Evolutionary conservation across 768 basidiomycete genomes (phyloP).

Genomic region (Sporobolomyces phaffii): DNA sequence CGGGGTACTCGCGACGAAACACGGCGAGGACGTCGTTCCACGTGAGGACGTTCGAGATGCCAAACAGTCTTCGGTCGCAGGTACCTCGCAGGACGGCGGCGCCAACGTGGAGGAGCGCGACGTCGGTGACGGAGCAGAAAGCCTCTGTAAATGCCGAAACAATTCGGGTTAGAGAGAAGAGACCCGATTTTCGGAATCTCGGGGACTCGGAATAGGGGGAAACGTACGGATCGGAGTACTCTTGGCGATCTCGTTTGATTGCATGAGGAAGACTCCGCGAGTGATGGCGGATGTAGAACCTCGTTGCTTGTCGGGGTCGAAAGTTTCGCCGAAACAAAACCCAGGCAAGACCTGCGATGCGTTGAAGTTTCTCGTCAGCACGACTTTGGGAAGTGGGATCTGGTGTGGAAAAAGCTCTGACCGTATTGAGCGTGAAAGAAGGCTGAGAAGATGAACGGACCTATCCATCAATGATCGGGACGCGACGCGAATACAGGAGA

Average conservation of each 20-base stretch:
- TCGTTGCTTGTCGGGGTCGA: not conserved
- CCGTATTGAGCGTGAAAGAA: constrained; percentile 1
- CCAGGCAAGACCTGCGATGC: not conserved
- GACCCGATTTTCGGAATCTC: too few species aligned
- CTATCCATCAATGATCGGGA: too few species aligned
- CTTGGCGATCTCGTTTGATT: not conserved
- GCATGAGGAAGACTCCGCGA: constrained; percentile 1
- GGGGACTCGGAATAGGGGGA: too few species aligned
- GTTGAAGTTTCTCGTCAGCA: too few species aligned
- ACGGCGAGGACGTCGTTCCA: constrained; percentile 6
- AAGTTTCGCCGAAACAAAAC: not conserved
- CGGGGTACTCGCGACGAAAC: not conserved
- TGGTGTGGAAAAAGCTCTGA: too few species aligned
- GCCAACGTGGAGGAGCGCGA: constrained; percentile 5
- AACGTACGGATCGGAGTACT: not conserved
- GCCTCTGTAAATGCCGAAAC: too few species aligned
- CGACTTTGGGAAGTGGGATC: too few species aligned
- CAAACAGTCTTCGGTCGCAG: not conserved
- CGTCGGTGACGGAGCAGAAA: not conserved
- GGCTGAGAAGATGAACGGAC: too few species aligned
- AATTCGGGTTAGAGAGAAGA: too few species aligned
- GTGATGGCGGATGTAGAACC: not conserved
- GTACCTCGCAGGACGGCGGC: not conserved
- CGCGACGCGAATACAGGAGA: too few species aligned
- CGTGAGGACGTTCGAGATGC: not conserved